Conservation (phyloP, 2,329 filamentous ascomycete genomes). For the Colletotrichum sp. region DNA sequence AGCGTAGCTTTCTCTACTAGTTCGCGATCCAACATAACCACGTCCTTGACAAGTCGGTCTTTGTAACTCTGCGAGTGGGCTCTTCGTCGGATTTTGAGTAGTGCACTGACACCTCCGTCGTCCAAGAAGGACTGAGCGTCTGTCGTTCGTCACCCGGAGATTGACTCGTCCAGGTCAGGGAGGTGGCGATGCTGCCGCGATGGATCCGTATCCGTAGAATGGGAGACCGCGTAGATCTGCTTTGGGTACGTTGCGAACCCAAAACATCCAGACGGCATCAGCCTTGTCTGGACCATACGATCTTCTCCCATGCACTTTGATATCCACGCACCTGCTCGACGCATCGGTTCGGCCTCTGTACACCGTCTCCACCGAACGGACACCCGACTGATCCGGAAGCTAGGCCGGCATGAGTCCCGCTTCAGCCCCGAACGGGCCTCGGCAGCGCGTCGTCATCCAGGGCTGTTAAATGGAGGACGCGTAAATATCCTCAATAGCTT, state of each 20-base stretch:
- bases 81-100: neutral
- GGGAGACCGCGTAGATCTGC: neutral
- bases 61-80: neutral
- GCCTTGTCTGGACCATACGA: neutral
- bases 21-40: neutral
- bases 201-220: neutral
- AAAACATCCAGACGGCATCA: neutral
- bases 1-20: neutral
- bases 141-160: neutral
- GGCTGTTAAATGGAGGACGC: neutral
- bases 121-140: neutral
- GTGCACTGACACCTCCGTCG: neutral
- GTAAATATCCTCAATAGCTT: neutral
- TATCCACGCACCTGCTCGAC: neutral
- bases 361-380: conserved; percentile 5
- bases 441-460: neutral
- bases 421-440: neutral
- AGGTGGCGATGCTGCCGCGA: conserved; percentile 6
- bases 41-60: neutral
- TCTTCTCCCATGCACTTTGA: neutral
- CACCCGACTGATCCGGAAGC: conserved; percentile 8
- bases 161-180: neutral
- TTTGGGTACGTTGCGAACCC: neutral
- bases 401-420: neutral
- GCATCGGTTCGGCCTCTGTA: neutral